A percentile compares a stretch with the other conserved stretches of the same genome.
These are phyloP conservation scores for Proliferodiscus dingleyae DNA, from an alignment of 2,329 filamentous ascomycete genomes.

Conservation along the genomic window DNA sequence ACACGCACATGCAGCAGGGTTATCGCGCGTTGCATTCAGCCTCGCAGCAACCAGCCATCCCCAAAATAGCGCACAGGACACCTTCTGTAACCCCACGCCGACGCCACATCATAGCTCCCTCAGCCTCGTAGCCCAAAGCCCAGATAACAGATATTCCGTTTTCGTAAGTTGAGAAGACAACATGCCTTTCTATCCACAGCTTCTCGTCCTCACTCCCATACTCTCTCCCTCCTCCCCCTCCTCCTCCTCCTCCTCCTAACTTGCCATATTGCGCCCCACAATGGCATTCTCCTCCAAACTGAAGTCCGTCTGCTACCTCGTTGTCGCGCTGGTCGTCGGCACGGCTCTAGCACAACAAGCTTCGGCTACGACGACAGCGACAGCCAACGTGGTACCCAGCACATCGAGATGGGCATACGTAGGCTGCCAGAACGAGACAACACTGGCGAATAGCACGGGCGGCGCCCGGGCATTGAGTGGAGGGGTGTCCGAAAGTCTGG, in stretches of 20 bases:
- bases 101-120: too few species aligned
- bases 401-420: slow-evolving; percentile 26
- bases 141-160: too few species aligned
- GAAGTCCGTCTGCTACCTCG: not conserved
- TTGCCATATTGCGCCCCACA: not conserved
- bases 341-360: not conserved
- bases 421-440: slow-evolving; percentile 39
- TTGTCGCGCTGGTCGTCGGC: slow-evolving; percentile 1
- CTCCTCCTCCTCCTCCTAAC: not conserved
- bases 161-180: too few species aligned
- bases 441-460: slow-evolving; percentile 17
- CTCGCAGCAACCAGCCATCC: too few species aligned
- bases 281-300: not conserved
- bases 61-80: too few species aligned
- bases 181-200: too few species aligned
- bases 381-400: slow-evolving; percentile 15
- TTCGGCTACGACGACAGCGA: slow-evolving; percentile 6
- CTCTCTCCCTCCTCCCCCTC: not conserved
- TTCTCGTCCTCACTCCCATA: not conserved
- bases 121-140: too few species aligned
- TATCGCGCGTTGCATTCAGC: too few species aligned
- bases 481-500: slow-evolving; percentile 13
- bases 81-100: too few species aligned
- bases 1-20: too few species aligned
- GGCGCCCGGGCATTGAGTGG: slow-evolving; percentile 19